phyloP scores from a whole-genome alignment of 2,329 filamentous ascomycete genomes.

The Fusarium brachygibbosum region DNA sequence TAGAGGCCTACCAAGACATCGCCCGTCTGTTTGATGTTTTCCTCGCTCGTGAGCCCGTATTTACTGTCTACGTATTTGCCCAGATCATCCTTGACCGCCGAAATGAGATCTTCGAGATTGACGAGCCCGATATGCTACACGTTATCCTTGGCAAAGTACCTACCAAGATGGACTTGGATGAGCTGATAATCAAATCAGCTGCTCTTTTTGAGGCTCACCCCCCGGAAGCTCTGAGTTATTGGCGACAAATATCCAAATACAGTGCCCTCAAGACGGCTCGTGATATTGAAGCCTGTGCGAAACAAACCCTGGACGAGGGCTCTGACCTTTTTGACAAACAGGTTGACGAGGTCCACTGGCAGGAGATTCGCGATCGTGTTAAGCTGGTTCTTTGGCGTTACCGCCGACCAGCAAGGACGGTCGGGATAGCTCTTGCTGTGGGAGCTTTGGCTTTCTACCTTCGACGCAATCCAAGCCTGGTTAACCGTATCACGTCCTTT shows the following conservation, averaged over 20 bases:
- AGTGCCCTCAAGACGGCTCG: conserved; percentile 90
- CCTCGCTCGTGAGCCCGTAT: conserved; percentile 86
- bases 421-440: conserved; percentile 75
- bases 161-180: conserved; percentile 82
- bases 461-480: conserved; percentile 60
- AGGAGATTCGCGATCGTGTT: conserved; percentile 62
- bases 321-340: conserved; percentile 77
- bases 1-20: conserved; percentile 90
- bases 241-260: conserved; percentile 77
- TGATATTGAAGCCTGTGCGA: conserved; percentile 61
- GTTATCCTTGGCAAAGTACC: conserved; percentile 90
- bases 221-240: conserved; percentile 78
- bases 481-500: conserved; percentile 48
- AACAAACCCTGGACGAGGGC: conserved; percentile 75
- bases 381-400: conserved; percentile 69
- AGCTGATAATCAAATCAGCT: conserved; percentile 76
- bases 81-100: conserved; percentile 86
- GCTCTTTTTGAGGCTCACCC: conserved; percentile 75
- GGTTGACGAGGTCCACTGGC: conserved; percentile 76
- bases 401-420: conserved; percentile 71
- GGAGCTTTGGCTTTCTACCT: conserved; percentile 78
- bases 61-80: conserved; percentile 92
- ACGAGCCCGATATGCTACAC: conserved; percentile 94
- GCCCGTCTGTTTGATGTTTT: conserved; percentile 93
- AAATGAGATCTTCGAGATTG: conserved; percentile 88